A percentile compares a stretch with the other conserved stretches of the same genome.
These are phyloP conservation scores for Talaromyces ruber DNA, from an alignment of 495 filamentous ascomycete species.

Conservation along the genomic window DNA sequence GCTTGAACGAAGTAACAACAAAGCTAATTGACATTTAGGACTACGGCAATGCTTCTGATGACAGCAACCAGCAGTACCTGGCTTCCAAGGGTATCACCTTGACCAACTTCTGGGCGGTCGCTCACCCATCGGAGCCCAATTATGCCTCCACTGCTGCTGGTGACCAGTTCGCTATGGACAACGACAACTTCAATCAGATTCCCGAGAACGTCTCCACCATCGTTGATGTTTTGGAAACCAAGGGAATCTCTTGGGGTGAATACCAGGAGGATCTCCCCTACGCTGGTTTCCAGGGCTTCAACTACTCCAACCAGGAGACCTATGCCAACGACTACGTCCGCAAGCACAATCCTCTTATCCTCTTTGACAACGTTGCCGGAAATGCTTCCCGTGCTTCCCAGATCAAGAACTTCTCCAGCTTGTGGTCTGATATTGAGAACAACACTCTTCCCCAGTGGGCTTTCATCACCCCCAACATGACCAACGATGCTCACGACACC, in stretches of 20 bases:
- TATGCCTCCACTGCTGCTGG: constrained; percentile 56
- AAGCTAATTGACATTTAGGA: constrained; percentile 28
- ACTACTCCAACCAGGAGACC: constrained; percentile 42
- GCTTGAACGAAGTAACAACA: neutral
- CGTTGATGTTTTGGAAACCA: constrained; percentile 61
- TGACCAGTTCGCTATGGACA: constrained; percentile 62
- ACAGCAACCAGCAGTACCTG: constrained; percentile 46
- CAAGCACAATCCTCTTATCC: constrained; percentile 64
- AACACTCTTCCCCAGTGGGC: constrained; percentile 60
- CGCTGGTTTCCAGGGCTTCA: constrained; percentile 54
- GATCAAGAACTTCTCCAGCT: constrained; percentile 62
- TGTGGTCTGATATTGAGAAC: constrained; percentile 48
- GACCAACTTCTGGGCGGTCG: constrained; percentile 54
- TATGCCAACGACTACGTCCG: constrained; percentile 61
- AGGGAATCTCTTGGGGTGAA: constrained; percentile 57
- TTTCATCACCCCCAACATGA: constrained; percentile 74
- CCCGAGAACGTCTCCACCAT: constrained; percentile 58
- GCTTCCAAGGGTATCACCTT: constrained; percentile 55
- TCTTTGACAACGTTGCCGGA: constrained; percentile 49
- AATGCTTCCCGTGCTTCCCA: constrained; percentile 44
- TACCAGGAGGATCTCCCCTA: constrained; percentile 67
- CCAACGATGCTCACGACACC: constrained; percentile 64
- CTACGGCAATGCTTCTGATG: constrained; percentile 39
- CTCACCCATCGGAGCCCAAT: constrained; percentile 66
- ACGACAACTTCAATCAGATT: constrained; percentile 50